Base-by-base conservation (phyloP, 2,329 filamentous ascomycete genomes). In the Raffaelea arxii region DNA sequence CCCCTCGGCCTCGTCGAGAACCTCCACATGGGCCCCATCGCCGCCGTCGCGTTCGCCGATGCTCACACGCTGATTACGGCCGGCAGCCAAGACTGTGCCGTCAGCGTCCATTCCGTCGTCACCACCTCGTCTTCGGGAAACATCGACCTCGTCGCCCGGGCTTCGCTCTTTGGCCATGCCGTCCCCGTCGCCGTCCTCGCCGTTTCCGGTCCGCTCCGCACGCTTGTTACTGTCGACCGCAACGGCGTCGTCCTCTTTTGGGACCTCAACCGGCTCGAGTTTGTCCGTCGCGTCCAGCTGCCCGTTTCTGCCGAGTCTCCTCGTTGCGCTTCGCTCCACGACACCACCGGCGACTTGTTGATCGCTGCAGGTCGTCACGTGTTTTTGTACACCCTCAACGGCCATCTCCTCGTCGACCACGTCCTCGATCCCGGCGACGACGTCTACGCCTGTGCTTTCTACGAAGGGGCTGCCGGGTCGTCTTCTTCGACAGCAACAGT, bases 201-300 rank as follows among this genome's bases (percentile, higher is more conserved):
- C 0, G 82, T 91, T 2, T 94, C 87, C 35, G 84, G 89, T 51
- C 85, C 88, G 0, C 94, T 96, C 62, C 90, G 87, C 58, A 86
- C 89, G 0, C 78, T 98, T 44, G 73, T 97, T 3, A 94, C 89
- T 2, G 84, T 86, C 1, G 90, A 86, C 0, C 75, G 75, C 1
- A 87, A 94, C 58, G 90, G 90, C 0, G 81, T 86, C 35, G 81
- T 50, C 10, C 81, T 94, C 57, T 71, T 97, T 4, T 98, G 92
- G 92, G 92, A 97, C 61, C 73, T 98, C 4, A 98, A 97, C 62
- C 80, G 87, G 16, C 77, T 89, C 12, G 85, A 88, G 44, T 94
- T 95, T 57, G 82, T 97, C 6, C 79, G 88, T 39, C 84, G 80
- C 62, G 70, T 91, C 21, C 80, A 80, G 0, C 62, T 44, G 6